phyloP scores from a whole-genome alignment of 768 basidiomycete species.

The Rhizopogon vesiculosus region DNA sequence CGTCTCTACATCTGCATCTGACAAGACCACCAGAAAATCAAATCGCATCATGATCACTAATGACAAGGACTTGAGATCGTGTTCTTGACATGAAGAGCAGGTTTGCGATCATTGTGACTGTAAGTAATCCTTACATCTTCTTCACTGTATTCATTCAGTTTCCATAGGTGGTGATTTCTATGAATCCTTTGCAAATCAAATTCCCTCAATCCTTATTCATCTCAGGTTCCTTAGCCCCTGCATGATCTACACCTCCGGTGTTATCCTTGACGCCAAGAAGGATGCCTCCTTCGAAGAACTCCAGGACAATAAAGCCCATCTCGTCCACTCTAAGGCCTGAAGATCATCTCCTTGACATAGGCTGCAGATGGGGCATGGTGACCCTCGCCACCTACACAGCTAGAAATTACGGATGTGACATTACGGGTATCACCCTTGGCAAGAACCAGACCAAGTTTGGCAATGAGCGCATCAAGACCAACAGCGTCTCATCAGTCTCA shows the following conservation, averaged over 20 bases:
- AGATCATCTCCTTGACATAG: slow-evolving; percentile 81
- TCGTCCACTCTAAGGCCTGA: slow-evolving; percentile 90
- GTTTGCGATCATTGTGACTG: slow-evolving; percentile 96
- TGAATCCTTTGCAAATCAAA: slow-evolving; percentile 19
- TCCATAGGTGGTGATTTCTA: slow-evolving; percentile 88
- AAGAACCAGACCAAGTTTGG: slow-evolving; percentile 92
- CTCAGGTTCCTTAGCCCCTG: slow-evolving; percentile 87
- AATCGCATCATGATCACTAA: too few relatives aligned
- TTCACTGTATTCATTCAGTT: neutral
- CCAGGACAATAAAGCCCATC: slow-evolving; percentile 95
- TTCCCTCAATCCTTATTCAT: neutral
- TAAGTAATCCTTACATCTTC: slow-evolving; percentile 27
- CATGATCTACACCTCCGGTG: slow-evolving; percentile 97
- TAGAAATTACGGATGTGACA: slow-evolving; percentile 96
- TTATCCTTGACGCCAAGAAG: slow-evolving; percentile 64
- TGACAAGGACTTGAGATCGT: too few relatives aligned
- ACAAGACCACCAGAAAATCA: too few relatives aligned
- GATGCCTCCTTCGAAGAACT: slow-evolving; percentile 88
- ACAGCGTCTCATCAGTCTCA: too few relatives aligned
- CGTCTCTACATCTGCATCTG: too few relatives aligned
- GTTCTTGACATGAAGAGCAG: slow-evolving; percentile 93
- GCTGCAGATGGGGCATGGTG: slow-evolving; percentile 98
- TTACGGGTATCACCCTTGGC: slow-evolving; percentile 90
- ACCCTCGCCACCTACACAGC: slow-evolving; percentile 90
- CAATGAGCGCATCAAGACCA: too few relatives aligned